These are phyloP conservation scores for Boletus coccyginus DNA, from an alignment of 768 basidiomycete species.

Conservation along the genomic window DNA sequence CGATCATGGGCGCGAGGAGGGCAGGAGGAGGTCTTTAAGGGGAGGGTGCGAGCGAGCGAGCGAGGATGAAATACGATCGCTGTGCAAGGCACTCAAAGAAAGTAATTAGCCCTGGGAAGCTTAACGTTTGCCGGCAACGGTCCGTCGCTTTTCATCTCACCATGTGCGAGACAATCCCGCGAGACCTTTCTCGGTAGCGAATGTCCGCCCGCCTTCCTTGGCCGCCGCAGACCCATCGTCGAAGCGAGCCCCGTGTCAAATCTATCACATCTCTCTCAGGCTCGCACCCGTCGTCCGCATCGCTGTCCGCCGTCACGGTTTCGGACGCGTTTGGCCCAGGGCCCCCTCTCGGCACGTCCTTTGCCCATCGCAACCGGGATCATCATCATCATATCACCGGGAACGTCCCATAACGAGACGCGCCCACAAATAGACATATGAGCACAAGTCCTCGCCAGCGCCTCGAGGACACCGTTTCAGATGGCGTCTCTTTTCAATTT, in stretches of 20 bases:
- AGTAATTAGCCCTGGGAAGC: conserved; percentile 34
- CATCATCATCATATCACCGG: conserved; percentile 13
- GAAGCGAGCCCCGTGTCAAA: conserved; percentile 20
- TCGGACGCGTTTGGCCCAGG: no score
- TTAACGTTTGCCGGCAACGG: conserved; percentile 34
- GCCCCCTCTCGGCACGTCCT: neutral
- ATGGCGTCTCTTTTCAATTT: conserved; percentile 24
- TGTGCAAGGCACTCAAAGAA: conserved; percentile 33
- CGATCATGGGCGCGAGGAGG: conserved; percentile 48
- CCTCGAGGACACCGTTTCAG: conserved; percentile 32
- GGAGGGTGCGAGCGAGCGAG: neutral
- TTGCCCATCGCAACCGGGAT: conserved; percentile 22
- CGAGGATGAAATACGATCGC: conserved; percentile 28
- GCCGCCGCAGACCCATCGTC: conserved; percentile 10
- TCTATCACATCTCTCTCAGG: neutral
- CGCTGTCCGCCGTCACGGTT: neutral
- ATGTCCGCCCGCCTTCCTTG: conserved; percentile 18
- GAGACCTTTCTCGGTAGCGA: conserved; percentile 38
- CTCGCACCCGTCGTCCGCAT: conserved; percentile 14
- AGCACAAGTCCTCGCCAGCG: conserved; percentile 1
- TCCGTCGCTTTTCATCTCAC: conserved; percentile 28
- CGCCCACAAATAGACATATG: conserved; percentile 26
- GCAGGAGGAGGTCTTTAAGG: conserved; percentile 22
- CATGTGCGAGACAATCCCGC: conserved; percentile 28
- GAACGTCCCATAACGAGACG: conserved; percentile 16